phyloP scores from a whole-genome alignment of 768 basidiomycete genomes.

The Cyclocybe aegerita region DNA sequence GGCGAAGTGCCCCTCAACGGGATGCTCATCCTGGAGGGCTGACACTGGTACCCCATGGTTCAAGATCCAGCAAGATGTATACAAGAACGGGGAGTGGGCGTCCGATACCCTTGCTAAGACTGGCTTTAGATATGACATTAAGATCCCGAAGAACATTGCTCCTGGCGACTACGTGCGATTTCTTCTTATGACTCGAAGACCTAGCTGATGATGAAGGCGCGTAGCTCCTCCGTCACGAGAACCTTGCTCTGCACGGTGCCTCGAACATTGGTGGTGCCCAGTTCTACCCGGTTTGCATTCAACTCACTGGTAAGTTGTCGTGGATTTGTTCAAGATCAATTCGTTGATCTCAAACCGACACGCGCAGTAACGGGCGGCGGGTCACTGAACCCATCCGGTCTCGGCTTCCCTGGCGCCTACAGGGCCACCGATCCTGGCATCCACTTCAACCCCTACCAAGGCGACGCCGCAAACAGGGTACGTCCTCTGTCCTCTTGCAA shows the following conservation, averaged over 20 bases:
- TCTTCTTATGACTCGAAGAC: not conserved
- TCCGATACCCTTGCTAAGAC: constrained; percentile 34
- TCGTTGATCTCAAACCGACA: not conserved
- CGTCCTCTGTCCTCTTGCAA: not conserved
- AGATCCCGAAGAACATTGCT: constrained; percentile 36
- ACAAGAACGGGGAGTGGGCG: constrained; percentile 34
- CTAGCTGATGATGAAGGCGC: not conserved
- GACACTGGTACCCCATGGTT: constrained; percentile 38
- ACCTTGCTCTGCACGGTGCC: constrained; percentile 36
- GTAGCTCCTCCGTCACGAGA: constrained; percentile 37
- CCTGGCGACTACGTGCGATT: constrained; percentile 33
- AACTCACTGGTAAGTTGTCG: constrained; percentile 25
- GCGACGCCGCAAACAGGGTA: constrained; percentile 34
- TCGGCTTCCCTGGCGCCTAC: constrained; percentile 38
- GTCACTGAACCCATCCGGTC: constrained; percentile 31
- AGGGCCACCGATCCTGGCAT: constrained; percentile 34
- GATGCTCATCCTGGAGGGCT: constrained; percentile 34
- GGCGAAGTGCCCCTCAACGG: constrained; percentile 33
- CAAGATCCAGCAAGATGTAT: constrained; percentile 38
- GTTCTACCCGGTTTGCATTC: constrained; percentile 42
- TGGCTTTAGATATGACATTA: constrained; percentile 33
- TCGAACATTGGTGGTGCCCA: constrained; percentile 32
- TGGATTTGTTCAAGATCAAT: not conserved
- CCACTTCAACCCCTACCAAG: constrained; percentile 33
- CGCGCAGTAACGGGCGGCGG: constrained; percentile 33